Evolutionary conservation across 2,329 filamentous ascomycete genomes (phyloP).

Genomic region (Calonectria hawksworthii): DNA sequence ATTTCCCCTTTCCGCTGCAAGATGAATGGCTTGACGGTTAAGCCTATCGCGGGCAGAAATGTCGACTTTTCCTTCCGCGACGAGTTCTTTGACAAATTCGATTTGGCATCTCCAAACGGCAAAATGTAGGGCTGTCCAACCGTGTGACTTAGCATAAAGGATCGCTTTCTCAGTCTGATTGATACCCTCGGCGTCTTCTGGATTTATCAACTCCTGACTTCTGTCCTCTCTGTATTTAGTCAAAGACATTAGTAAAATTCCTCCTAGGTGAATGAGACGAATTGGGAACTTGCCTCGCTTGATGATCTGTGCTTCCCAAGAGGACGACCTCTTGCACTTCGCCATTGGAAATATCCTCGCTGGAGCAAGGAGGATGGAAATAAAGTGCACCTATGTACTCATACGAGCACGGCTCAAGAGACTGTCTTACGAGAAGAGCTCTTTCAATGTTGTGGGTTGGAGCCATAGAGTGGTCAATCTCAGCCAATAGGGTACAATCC

Average conservation of each 20-base stretch:
- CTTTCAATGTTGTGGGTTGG: background rate
- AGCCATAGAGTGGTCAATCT: background rate
- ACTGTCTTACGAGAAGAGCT: background rate
- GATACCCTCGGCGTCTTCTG: too few relatives aligned
- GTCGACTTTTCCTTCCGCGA: background rate
- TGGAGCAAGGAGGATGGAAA: background rate
- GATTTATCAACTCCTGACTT: too few relatives aligned
- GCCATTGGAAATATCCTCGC: background rate
- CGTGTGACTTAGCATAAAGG: too few relatives aligned
- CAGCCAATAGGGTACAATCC: background rate
- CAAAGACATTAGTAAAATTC: too few relatives aligned
- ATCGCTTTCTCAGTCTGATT: too few relatives aligned
- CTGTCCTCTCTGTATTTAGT: too few relatives aligned
- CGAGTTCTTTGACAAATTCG: background rate
- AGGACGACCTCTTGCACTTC: background rate
- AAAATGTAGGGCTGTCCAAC: background rate
- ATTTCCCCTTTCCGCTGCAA: background rate
- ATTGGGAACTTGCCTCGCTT: too few relatives aligned
- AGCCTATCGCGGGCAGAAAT: background rate
- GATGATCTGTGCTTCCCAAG: background rate
- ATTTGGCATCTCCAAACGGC: background rate
- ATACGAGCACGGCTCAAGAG: background rate
- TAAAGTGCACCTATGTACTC: background rate
- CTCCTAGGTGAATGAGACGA: too few relatives aligned
- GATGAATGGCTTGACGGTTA: background rate